Evolutionary conservation across 139 green algal genomes (phyloP).

Genomic region (Micromonas commoda): DNA sequence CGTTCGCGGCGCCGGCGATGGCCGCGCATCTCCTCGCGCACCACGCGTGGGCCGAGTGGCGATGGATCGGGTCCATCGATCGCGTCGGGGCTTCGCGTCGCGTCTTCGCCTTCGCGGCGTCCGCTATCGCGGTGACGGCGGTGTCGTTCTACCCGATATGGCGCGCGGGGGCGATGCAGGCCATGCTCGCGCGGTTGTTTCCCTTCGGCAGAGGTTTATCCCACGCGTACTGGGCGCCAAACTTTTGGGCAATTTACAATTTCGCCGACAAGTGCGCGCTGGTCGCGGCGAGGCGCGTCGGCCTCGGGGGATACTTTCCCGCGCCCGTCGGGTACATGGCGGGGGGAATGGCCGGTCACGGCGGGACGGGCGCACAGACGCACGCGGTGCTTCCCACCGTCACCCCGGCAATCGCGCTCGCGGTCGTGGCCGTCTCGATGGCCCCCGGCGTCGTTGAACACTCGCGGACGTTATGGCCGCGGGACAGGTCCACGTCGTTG

Average conservation of each 20-base stretch:
- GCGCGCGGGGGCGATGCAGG: conserved; percentile 18
- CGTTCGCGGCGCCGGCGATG: conserved; percentile 70
- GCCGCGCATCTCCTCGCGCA: conserved; percentile 66
- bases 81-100: too few species aligned
- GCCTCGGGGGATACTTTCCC: conserved; percentile 13
- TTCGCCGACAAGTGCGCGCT: conserved; percentile 58
- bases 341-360: conserved; percentile 64
- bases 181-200: conserved; percentile 67
- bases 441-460: conserved; percentile 50
- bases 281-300: conserved; percentile 28
- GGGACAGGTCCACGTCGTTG: conserved; percentile 23
- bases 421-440: conserved; percentile 55
- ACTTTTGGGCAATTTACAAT: conserved; percentile 87
- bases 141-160: conserved; percentile 38
- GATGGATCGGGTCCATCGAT: conserved; percentile 3
- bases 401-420: conserved; percentile 23
- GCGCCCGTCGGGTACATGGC: conserved; percentile 39
- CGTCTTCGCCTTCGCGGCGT: conserved; percentile 61
- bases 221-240: conserved; percentile 95
- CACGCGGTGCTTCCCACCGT: conserved; percentile 69
- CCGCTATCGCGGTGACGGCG: conserved; percentile 27
- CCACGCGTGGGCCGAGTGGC: conserved; percentile 29
- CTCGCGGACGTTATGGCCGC: neutral
- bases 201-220: conserved; percentile 81
- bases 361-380: conserved; percentile 16